A percentile compares a stretch with the other conserved stretches of the same genome.
phyloP scores from a whole-genome alignment of 352 stramenopile genomes.

The Pythium apleroticum region DNA sequence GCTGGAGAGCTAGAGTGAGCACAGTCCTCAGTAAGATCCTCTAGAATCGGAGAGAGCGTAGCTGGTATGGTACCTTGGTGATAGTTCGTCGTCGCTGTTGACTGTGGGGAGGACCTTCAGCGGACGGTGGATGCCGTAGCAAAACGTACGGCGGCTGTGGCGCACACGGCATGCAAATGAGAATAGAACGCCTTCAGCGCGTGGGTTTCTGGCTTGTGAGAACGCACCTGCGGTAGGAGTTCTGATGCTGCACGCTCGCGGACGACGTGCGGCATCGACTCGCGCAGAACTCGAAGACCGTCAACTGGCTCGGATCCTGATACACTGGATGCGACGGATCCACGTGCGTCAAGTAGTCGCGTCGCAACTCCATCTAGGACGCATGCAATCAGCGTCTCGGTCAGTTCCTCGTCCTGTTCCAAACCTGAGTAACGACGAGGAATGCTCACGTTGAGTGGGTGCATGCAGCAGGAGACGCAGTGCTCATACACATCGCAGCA shows the following conservation, averaged over 20 bases:
- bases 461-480: slow-evolving; percentile 81
- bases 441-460: slow-evolving; percentile 71
- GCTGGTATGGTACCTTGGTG: neutral
- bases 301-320: slow-evolving; percentile 46
- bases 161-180: neutral
- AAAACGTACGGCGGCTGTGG: slow-evolving; percentile 50
- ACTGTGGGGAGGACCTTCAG: slow-evolving; percentile 58
- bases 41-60: neutral
- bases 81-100: slow-evolving; percentile 47
- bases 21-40: neutral
- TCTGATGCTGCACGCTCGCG: slow-evolving; percentile 74
- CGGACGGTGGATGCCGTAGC: slow-evolving; percentile 68
- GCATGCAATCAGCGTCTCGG: neutral
- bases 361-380: slow-evolving; percentile 48
- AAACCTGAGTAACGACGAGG: neutral
- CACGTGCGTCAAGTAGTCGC: slow-evolving; percentile 60
- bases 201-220: too few species aligned
- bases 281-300: slow-evolving; percentile 68
- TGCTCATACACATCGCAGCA: slow-evolving; percentile 71
- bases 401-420: neutral
- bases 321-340: slow-evolving; percentile 67
- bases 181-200: neutral
- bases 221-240: slow-evolving; percentile 68
- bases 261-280: slow-evolving; percentile 77
- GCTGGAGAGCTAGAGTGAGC: neutral